A percentile compares a stretch with the other conserved stretches of the same genome.
Conservation (phyloP, 176 grass and related monocot species). For the Saccharum spontaneum region DNA sequence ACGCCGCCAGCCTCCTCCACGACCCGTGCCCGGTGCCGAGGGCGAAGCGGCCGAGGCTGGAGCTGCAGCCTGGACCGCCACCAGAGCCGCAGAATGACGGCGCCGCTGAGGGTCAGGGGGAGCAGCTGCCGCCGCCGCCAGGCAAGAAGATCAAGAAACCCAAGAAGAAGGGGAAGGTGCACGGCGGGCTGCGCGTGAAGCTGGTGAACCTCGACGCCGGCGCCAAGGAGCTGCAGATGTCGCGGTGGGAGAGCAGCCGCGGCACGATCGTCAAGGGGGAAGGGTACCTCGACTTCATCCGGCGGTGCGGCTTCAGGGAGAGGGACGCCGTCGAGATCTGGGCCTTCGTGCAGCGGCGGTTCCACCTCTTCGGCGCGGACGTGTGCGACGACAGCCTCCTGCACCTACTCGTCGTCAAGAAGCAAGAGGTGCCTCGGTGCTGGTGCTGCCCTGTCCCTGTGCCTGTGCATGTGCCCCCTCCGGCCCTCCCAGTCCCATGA, state of each 20-base stretch:
- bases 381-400: slow-evolving; percentile 43
- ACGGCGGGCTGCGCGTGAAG: slow-evolving; percentile 28
- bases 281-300: slow-evolving; percentile 24
- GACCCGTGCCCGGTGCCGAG: neutral
- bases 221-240: neutral
- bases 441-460: neutral
- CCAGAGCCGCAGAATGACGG: neutral
- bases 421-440: neutral
- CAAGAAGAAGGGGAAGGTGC: slow-evolving; percentile 5
- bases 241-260: slow-evolving; percentile 27
- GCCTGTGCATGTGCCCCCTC: no score
- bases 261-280: slow-evolving; percentile 30
- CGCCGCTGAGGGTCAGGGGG: neutral
- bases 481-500: neutral
- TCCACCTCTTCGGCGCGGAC: neutral
- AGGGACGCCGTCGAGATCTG: slow-evolving; percentile 3
- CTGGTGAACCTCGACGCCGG: neutral
- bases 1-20: neutral
- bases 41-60: neutral
- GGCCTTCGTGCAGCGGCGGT: slow-evolving; percentile 8
- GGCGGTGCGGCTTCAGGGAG: neutral
- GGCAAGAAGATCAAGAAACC: slow-evolving; percentile 10
- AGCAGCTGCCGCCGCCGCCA: no score
- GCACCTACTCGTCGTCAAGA: slow-evolving; percentile 36
- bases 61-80: no score